Evolutionary conservation across 176 grass and related monocot genomes (phyloP).

Genomic region (Triticum turgidum): DNA sequence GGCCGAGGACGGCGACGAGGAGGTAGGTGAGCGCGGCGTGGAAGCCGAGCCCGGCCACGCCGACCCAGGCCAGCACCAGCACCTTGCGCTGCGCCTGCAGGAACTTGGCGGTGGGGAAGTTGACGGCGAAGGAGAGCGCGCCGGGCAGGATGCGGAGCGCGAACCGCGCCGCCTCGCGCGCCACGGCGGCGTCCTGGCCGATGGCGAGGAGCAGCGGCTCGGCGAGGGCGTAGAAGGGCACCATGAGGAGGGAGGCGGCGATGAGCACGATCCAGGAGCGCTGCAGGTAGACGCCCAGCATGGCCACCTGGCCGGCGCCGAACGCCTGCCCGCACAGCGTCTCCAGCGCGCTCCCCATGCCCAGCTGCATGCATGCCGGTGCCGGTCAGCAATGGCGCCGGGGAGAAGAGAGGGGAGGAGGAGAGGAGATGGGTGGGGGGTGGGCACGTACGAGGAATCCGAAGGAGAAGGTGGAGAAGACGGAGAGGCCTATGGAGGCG

Average conservation of each 20-base stretch:
- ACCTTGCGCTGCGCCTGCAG: conserved; percentile 73
- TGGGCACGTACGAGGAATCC: neutral
- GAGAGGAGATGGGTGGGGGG: neutral
- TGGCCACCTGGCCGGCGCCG: conserved; percentile 40
- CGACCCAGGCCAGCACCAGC: neutral
- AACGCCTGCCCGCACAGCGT: conserved; percentile 82
- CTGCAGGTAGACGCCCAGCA: conserved; percentile 62
- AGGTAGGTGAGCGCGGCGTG: neutral
- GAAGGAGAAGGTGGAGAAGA: neutral
- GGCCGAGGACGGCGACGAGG: neutral
- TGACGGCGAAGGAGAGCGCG: conserved; percentile 42
- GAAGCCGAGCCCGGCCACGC: neutral
- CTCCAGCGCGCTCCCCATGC: conserved; percentile 87
- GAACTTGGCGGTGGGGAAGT: conserved; percentile 58
- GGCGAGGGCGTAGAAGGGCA: conserved; percentile 37
- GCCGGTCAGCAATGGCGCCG: no score
- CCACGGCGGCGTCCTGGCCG: conserved; percentile 51
- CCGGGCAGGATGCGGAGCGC: conserved; percentile 33
- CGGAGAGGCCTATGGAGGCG: conserved; percentile 1
- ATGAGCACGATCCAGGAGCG: conserved; percentile 57
- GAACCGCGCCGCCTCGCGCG: conserved; percentile 39
- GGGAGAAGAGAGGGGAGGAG: no score
- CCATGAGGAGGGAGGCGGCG: conserved; percentile 10
- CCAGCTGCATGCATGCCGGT: conserved; percentile 15
- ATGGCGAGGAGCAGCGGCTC: conserved; percentile 25